phyloP scores from a whole-genome alignment of 2,329 filamentous ascomycete species.

The Endoconidiophora laricicola region DNA sequence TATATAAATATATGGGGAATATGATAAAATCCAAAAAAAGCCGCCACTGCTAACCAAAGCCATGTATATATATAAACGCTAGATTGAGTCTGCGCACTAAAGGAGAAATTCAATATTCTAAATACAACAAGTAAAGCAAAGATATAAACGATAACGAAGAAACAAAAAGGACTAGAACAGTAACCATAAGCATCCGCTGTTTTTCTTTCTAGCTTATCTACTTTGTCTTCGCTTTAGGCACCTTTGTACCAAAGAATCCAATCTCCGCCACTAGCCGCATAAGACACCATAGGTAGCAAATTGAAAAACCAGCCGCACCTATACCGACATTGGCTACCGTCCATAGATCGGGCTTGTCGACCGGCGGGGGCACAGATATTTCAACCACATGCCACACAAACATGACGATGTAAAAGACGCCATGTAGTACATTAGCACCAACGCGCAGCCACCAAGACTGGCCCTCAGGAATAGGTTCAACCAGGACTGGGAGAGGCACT shows the following conservation, averaged over 20 bases:
- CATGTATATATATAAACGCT: too few relatives aligned
- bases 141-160: constrained; percentile 3
- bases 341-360: constrained; percentile 81
- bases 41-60: neutral
- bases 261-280: constrained; percentile 49
- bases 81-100: too few relatives aligned
- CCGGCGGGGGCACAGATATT: constrained; percentile 48
- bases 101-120: neutral
- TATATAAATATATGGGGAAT: neutral
- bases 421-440: constrained; percentile 50
- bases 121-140: neutral
- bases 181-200: neutral
- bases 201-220: constrained; percentile 1
- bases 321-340: constrained; percentile 78
- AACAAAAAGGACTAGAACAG: neutral
- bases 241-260: constrained; percentile 27
- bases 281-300: constrained; percentile 87
- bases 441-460: constrained; percentile 17
- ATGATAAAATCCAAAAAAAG: neutral
- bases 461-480: constrained; percentile 19
- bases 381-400: constrained; percentile 66
- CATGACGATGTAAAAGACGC: constrained; percentile 62
- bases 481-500: constrained; percentile 57
- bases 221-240: constrained; percentile 24
- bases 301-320: constrained; percentile 66